Evolutionary conservation across 1,284 basidiomycete genomes (phyloP).

Genomic region (Malassezia cuniculi): DNA sequence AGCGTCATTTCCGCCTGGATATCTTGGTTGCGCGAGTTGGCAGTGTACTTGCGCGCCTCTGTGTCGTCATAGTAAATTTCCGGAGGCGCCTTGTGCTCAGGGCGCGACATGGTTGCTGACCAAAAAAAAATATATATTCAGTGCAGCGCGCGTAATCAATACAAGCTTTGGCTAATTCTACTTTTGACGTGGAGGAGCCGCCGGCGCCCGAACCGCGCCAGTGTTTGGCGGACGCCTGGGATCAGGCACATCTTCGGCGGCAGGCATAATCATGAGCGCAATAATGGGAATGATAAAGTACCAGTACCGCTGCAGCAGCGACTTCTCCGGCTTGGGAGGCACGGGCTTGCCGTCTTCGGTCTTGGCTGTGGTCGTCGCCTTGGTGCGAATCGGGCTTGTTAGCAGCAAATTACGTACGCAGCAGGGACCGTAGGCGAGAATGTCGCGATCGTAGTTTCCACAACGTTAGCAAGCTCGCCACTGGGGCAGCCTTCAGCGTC

Average conservation of each 20-base stretch:
- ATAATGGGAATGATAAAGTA: slow-evolving; percentile 23
- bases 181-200: background rate
- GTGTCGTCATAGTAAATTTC: slow-evolving; percentile 95
- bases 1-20: slow-evolving; percentile 98
- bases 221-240: too few species aligned
- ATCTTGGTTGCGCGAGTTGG: slow-evolving; percentile 83
- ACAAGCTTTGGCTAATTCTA: background rate
- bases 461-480: too few species aligned
- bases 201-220: too few species aligned
- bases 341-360: slow-evolving; percentile 18
- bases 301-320: slow-evolving; percentile 33
- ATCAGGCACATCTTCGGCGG: slow-evolving; percentile 15
- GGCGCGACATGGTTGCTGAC: slow-evolving; percentile 63
- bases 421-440: too few species aligned
- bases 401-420: too few species aligned
- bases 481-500: too few species aligned
- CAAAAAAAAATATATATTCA: slow-evolving; percentile 3
- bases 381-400: too few species aligned
- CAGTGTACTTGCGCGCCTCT: slow-evolving; percentile 92
- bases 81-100: slow-evolving; percentile 87
- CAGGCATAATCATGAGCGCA: slow-evolving; percentile 21
- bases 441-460: too few species aligned
- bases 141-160: background rate
- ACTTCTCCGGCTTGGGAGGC: slow-evolving; percentile 13
- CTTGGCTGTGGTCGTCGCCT: slow-evolving; percentile 4